A percentile compares a stretch with the other conserved stretches of the same genome.
Conservation (phyloP, 2,329 filamentous ascomycete species). For the Metarhizium humberi region DNA sequence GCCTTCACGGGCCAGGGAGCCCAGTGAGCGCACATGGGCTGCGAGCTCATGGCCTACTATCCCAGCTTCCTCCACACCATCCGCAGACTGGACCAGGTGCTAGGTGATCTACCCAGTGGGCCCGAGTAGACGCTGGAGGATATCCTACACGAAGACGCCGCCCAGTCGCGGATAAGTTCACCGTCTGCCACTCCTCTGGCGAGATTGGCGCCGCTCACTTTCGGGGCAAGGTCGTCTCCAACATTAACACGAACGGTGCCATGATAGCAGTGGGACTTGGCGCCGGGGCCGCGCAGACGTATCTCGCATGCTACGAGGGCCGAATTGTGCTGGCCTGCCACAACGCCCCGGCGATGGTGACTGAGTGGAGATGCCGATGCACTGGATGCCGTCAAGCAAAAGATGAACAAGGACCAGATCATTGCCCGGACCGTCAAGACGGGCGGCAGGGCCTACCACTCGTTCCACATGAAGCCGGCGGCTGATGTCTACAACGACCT, state of each 20-base stretch:
- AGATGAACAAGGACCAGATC: slow-evolving; percentile 5
- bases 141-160: background rate
- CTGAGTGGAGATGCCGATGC: slow-evolving; percentile 14
- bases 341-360: slow-evolving; percentile 15
- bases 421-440: slow-evolving; percentile 12
- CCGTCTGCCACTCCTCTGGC: slow-evolving; percentile 27
- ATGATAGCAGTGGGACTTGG: slow-evolving; percentile 16
- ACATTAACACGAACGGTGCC: slow-evolving; percentile 3
- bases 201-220: slow-evolving; percentile 20
- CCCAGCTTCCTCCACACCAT: background rate
- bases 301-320: slow-evolving; percentile 6
- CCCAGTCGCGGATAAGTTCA: slow-evolving; percentile 13
- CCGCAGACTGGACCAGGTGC: slow-evolving; percentile 1
- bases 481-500: slow-evolving; percentile 4
- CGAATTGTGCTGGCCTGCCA: slow-evolving; percentile 13
- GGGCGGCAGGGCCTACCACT: slow-evolving; percentile 13
- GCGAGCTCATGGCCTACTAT: slow-evolving; percentile 7
- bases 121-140: background rate
- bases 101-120: background rate
- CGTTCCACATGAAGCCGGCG: slow-evolving; percentile 10
- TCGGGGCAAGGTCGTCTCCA: slow-evolving; percentile 8
- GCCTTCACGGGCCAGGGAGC: slow-evolving; percentile 19
- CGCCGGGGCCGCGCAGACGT: slow-evolving; percentile 1
- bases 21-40: slow-evolving; percentile 13
- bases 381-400: slow-evolving; percentile 4